Conservation (phyloP, 129 eudicot genomes). For the Heracleum sosnowskyi region DNA sequence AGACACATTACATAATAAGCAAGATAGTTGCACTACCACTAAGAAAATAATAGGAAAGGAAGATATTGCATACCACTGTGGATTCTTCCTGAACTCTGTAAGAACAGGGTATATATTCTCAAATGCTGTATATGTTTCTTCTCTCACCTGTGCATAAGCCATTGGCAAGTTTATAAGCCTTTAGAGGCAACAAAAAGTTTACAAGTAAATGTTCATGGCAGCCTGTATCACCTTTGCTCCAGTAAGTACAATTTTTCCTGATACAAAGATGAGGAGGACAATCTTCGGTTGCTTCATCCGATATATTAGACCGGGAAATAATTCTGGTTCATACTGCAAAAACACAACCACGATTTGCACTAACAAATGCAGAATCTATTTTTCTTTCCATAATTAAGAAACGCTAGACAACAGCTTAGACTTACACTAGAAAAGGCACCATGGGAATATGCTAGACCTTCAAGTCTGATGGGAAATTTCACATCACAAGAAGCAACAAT, state of each 20-base stretch:
- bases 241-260: conserved; percentile 85
- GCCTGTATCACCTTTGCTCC: conserved; percentile 73
- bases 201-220: neutral
- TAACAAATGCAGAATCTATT: neutral
- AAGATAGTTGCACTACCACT: neutral
- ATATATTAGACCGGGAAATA: conserved; percentile 86
- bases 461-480: conserved; percentile 83
- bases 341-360: neutral
- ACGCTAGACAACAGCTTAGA: neutral
- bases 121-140: conserved; percentile 73
- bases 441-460: conserved; percentile 80
- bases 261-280: conserved; percentile 80
- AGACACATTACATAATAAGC: neutral
- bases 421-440: conserved; percentile 90
- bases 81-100: conserved; percentile 72
- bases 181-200: neutral
- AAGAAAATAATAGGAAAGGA: neutral
- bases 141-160: conserved; percentile 47
- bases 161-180: neutral
- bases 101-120: conserved; percentile 88
- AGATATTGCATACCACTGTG: conserved; percentile 50
- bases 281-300: conserved; percentile 92
- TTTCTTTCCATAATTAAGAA: neutral
- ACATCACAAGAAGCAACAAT: conserved; percentile 96
- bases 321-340: conserved; percentile 83